Evolutionary conservation across 345 rosid genomes (phyloP).

Genomic region (Rhodamnia rubescens): DNA sequence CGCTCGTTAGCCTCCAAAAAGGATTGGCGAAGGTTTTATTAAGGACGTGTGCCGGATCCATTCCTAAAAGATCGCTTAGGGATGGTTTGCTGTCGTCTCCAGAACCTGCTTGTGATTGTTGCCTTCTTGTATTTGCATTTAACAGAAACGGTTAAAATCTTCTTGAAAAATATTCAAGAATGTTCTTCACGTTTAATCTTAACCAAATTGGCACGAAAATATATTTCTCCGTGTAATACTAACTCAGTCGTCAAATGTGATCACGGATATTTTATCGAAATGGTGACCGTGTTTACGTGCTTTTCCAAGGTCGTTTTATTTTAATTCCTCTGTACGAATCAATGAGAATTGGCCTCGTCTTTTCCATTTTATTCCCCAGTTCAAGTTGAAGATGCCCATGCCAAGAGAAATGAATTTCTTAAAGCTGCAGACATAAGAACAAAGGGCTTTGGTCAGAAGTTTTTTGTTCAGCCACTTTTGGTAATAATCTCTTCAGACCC

Average conservation of each 20-base stretch:
- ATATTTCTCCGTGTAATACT: neutral
- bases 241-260: neutral
- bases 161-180: neutral
- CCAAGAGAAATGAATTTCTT: neutral
- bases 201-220: neutral
- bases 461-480: neutral
- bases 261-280: neutral
- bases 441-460: neutral
- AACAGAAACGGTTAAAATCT: neutral
- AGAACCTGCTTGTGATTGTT: neutral
- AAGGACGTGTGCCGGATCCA: neutral
- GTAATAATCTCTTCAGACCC: neutral
- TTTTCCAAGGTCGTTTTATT: neutral
- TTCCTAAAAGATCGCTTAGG: neutral
- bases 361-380: neutral
- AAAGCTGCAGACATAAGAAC: neutral
- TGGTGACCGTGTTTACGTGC: neutral
- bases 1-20: too few species aligned
- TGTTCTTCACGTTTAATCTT: neutral
- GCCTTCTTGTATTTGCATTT: neutral
- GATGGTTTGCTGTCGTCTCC: too few species aligned
- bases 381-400: neutral
- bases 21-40: neutral
- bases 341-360: neutral
- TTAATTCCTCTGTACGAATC: neutral